Evolutionary conservation across 345 rosid genomes (phyloP).

Genomic region (Mangifera indica): DNA sequence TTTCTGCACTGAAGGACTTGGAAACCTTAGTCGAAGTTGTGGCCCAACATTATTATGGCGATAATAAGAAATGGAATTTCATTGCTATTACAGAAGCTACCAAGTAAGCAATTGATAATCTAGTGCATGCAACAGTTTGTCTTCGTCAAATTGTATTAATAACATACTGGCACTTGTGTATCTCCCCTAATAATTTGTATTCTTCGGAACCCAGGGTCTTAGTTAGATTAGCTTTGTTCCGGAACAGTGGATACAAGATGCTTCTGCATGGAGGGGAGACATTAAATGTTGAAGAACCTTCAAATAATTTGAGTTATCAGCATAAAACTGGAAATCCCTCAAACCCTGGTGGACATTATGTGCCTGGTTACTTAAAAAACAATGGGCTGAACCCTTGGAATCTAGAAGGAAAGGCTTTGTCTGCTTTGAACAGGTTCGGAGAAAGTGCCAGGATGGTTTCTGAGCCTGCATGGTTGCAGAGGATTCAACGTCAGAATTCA

Average conservation of each 20-base stretch:
- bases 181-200: slow-evolving; percentile 19
- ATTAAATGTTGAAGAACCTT: slow-evolving; percentile 52
- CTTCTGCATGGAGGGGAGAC: slow-evolving; percentile 90
- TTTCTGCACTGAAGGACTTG: slow-evolving; percentile 78
- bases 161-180: neutral
- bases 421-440: slow-evolving; percentile 75
- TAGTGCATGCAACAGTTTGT: neutral
- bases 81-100: slow-evolving; percentile 76
- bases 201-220: slow-evolving; percentile 53
- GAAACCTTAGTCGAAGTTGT: slow-evolving; percentile 88
- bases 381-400: slow-evolving; percentile 48
- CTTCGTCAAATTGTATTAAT: slow-evolving; percentile 9
- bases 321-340: slow-evolving; percentile 24
- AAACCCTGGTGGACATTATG: slow-evolving; percentile 27
- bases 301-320: slow-evolving; percentile 37
- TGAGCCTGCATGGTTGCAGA: slow-evolving; percentile 49
- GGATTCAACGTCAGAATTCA: slow-evolving; percentile 66
- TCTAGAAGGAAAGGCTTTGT: slow-evolving; percentile 76
- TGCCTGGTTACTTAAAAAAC: slow-evolving; percentile 30
- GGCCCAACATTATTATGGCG: slow-evolving; percentile 77
- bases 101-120: slow-evolving; percentile 50
- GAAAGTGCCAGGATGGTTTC: slow-evolving; percentile 64
- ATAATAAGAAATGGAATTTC: slow-evolving; percentile 80
- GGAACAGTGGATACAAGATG: slow-evolving; percentile 80
- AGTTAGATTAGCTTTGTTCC: slow-evolving; percentile 67